Percentiles rank a stretch among this genome's conserved stretches.
These are phyloP conservation scores for Pyricularia pennisetigena DNA, from an alignment of 2,329 filamentous ascomycete species.

Conservation along the genomic window DNA sequence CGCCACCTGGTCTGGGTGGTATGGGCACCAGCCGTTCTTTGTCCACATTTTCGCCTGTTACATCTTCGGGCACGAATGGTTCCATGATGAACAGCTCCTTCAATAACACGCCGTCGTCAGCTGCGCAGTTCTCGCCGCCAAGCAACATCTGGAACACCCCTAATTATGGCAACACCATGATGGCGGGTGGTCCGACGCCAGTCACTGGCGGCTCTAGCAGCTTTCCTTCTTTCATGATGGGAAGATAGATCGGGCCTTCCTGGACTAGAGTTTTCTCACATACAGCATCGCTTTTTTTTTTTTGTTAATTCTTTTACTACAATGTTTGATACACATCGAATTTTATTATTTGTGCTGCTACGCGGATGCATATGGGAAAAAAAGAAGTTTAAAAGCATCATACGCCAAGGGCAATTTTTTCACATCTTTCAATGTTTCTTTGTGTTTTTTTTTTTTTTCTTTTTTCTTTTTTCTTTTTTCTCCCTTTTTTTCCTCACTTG, in stretches of 20 bases:
- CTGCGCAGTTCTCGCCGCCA: slow-evolving; percentile 8
- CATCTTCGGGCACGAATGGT: slow-evolving; percentile 8
- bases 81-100: background rate
- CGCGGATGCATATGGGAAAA: background rate
- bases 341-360: background rate
- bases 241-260: slow-evolving; percentile 7
- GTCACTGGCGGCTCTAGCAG: slow-evolving; percentile 11
- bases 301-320: background rate
- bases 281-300: background rate
- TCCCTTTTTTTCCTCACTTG: background rate
- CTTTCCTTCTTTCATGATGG: slow-evolving; percentile 19
- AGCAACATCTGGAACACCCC: slow-evolving; percentile 11
- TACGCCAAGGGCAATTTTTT: background rate
- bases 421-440: background rate
- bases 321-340: background rate
- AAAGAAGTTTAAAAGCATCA: background rate
- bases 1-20: slow-evolving; percentile 58
- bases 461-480: background rate
- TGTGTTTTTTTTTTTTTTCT: background rate
- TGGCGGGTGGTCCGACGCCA: slow-evolving; percentile 7
- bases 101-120: background rate
- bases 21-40: background rate
- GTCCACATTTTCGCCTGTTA: background rate
- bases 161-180: slow-evolving; percentile 9
- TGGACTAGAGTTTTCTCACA: background rate